Conservation (phyloP, 495 filamentous ascomycete species). For the Aspergillus panamensis region DNA sequence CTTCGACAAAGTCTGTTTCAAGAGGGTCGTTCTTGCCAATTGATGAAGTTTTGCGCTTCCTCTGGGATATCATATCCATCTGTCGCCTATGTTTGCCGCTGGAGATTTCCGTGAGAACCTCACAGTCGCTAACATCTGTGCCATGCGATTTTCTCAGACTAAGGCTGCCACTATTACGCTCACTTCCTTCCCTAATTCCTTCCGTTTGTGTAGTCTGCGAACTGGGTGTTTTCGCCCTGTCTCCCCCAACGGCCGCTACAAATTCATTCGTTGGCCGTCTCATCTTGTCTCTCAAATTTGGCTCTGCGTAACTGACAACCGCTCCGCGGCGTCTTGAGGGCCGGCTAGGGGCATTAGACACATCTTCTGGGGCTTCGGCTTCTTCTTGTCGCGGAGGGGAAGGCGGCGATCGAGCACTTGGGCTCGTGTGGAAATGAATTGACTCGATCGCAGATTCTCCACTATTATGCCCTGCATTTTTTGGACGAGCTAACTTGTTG, state of each 20-base stretch:
- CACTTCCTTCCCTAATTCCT: conserved; percentile 18
- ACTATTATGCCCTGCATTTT: no score
- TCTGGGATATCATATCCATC: conserved; percentile 26
- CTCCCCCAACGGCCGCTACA: conserved; percentile 63
- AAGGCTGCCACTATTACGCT: background rate
- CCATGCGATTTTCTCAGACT: conserved; percentile 8
- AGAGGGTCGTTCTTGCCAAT: conserved; percentile 15
- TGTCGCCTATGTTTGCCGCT: conserved; percentile 14
- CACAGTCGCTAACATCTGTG: conserved; percentile 9
- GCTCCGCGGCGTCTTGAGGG: conserved; percentile 61
- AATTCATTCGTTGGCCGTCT: conserved; percentile 72
- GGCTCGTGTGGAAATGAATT: background rate
- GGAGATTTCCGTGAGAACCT: background rate
- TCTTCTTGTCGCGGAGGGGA: background rate
- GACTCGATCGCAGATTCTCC: background rate
- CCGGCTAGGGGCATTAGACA: conserved; percentile 48
- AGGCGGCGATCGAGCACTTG: background rate
- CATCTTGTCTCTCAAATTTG: conserved; percentile 85
- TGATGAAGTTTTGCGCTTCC: conserved; percentile 33
- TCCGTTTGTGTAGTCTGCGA: conserved; percentile 25
- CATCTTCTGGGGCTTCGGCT: conserved; percentile 5
- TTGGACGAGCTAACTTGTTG: background rate
- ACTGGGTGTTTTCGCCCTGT: conserved; percentile 38
- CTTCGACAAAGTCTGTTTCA: background rate
- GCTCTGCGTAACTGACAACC: conserved; percentile 79